A percentile compares a stretch with the other conserved stretches of the same genome.
phyloP scores from a whole-genome alignment of 2,329 filamentous ascomycete species.

The Colletotrichum sp. region DNA sequence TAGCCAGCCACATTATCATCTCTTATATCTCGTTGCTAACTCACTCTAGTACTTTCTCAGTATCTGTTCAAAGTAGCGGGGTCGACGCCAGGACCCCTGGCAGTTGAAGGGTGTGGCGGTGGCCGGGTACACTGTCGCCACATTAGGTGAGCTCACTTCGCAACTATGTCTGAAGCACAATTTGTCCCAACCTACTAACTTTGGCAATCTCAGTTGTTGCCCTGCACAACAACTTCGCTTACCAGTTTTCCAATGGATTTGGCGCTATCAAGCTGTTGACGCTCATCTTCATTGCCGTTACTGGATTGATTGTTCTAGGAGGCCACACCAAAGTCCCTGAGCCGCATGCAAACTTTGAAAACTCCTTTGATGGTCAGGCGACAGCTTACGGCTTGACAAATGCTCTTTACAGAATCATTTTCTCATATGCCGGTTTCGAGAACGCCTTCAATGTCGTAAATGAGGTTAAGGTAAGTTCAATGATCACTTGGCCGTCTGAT shows the following conservation, averaged over 20 bases:
- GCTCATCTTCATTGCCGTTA: background rate
- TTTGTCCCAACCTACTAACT: background rate
- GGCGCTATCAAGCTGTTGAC: constrained; percentile 60
- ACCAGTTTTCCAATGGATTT: constrained; percentile 58
- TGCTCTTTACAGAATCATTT: constrained; percentile 8
- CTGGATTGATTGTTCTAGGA: background rate
- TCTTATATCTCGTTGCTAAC: background rate
- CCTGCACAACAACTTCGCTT: constrained; percentile 57
- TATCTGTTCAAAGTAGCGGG: constrained; percentile 66
- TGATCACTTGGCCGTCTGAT: background rate
- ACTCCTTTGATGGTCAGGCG: constrained; percentile 19
- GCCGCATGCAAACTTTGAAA: constrained; percentile 36
- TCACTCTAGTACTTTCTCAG: constrained; percentile 53
- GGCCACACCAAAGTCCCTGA: constrained; percentile 26
- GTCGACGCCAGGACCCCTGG: constrained; percentile 57
- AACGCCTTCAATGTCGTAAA: constrained; percentile 68
- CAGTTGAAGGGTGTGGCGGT: constrained; percentile 70
- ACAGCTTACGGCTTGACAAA: background rate
- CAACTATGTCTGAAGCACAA: background rate
- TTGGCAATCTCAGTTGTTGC: background rate
- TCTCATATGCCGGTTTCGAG: constrained; percentile 41
- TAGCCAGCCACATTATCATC: background rate
- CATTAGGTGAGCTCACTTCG: constrained; percentile 12
- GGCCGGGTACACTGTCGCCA: constrained; percentile 63
- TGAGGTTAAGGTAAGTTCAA: constrained; percentile 46